phyloP scores from a whole-genome alignment of 1,139 yeast genomes.

The Nakaseomyces nivariensis region DNA sequence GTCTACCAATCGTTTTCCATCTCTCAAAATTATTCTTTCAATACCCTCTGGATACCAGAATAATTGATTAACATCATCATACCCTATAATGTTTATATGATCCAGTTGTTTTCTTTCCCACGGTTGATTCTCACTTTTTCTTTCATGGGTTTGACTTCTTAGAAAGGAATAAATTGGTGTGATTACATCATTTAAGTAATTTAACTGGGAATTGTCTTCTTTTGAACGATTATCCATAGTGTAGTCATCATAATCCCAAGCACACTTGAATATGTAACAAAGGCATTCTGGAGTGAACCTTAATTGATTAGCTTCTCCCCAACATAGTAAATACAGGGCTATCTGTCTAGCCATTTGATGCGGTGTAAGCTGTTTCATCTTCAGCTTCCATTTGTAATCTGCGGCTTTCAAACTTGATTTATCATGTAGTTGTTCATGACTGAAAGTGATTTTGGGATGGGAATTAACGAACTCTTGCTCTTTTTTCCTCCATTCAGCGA shows the following conservation, averaged over 20 bases:
- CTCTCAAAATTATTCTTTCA: constrained; percentile 36
- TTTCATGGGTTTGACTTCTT: constrained; percentile 43
- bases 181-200: constrained; percentile 55
- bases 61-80: constrained; percentile 77
- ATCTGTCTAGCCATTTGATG: constrained; percentile 54
- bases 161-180: constrained; percentile 64
- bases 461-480: constrained; percentile 27
- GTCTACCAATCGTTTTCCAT: constrained; percentile 39
- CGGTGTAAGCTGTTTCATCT: constrained; percentile 47
- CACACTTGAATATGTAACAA: constrained; percentile 71
- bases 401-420: constrained; percentile 46
- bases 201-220: constrained; percentile 22
- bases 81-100: constrained; percentile 64
- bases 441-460: constrained; percentile 25
- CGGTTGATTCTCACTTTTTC: constrained; percentile 27
- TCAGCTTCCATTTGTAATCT: constrained; percentile 52
- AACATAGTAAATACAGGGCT: constrained; percentile 59
- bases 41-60: constrained; percentile 73
- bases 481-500: constrained; percentile 23
- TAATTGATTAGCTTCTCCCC: constrained; percentile 86
- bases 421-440: constrained; percentile 46
- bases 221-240: constrained; percentile 3
- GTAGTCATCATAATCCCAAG: constrained; percentile 48
- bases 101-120: constrained; percentile 49
- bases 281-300: constrained; percentile 81